These are phyloP conservation scores for Physcomitrellopsis africana DNA, from an alignment of 225 moss, liverwort and hornwort genomes.

Conservation along the genomic window DNA sequence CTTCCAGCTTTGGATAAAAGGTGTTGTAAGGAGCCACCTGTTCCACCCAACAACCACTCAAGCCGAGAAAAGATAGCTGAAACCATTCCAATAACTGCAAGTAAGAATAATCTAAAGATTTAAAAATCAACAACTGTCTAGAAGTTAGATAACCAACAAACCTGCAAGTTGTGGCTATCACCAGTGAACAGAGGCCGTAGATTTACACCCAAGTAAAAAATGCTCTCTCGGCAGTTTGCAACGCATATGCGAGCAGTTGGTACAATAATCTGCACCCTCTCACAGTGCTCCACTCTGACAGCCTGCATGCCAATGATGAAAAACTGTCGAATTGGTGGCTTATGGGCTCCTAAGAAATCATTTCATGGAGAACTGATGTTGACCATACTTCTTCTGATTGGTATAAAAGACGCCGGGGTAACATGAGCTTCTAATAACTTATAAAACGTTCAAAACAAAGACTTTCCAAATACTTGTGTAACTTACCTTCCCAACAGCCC, in stretches of 20 bases:
- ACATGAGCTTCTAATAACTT: too few relatives aligned
- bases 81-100: not conserved
- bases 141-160: constrained; percentile 12
- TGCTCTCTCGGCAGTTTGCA: constrained; percentile 77
- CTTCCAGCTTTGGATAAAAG: constrained; percentile 70
- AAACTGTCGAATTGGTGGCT: too few relatives aligned
- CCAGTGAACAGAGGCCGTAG: constrained; percentile 70
- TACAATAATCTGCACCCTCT: constrained; percentile 80
- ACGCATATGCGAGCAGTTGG: constrained; percentile 74
- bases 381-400: too few relatives aligned
- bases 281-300: constrained; percentile 78
- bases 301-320: constrained; percentile 36
- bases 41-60: not conserved
- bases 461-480: too few relatives aligned
- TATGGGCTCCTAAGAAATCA: too few relatives aligned
- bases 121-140: not conserved
- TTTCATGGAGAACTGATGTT: too few relatives aligned
- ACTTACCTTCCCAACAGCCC: constrained; percentile 75
- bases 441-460: too few relatives aligned
- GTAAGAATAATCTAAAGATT: not conserved
- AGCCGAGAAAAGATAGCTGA: not conserved
- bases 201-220: constrained; percentile 78
- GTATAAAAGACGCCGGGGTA: too few relatives aligned
- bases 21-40: constrained; percentile 87
- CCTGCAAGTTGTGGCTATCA: constrained; percentile 83